Evolutionary conservation across 345 rosid species (phyloP), one percentile per base, ranked within the genome.

Genomic region (Trapa incisa): DNA sequence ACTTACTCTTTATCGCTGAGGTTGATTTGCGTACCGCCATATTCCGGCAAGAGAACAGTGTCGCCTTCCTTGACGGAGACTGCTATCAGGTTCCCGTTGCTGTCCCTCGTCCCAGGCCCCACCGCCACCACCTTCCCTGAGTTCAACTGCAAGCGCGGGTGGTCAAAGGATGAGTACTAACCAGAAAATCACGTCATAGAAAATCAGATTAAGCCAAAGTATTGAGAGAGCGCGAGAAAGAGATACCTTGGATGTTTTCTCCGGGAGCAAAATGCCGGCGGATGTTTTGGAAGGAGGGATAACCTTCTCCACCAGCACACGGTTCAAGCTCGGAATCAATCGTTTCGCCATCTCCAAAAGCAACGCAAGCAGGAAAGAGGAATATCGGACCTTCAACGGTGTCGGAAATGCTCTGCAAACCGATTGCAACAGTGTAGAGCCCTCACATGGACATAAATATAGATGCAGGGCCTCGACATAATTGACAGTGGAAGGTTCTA

Each of bases 41-140:
- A 89, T 56, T 86, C 94, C 1, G 97, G 96, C 74, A 91, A 75
- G 61, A 91, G 97, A 64, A 89, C 97, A 9, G 86, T 82, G 71
- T 91, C 97, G 7, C 96, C 96, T 82, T 91, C 96, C 80, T 89
- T 91, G 0, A 91, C 83, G 1, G 84, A 71, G 11, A 87, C 79
- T 16, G 89, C 84, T 47, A 89, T 75, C 29, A 75, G 43, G 13
- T 86, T 85, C 64, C 94, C 96, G 8, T 89, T 88, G 47, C 67
- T 75, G 73, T 72, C 86, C 15, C 84, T 79, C 57, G 79, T 71
- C 36, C 97, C 94, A 9, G 91, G 89, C 11, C 96, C 97, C 13
- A 83, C 89, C 0, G 96, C 87, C 32, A 91, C 71, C 47, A 91
- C 96, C 67, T 71, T 89, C 50, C 89, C 97, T 0, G 97, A 89